Percentiles rank a stretch among this genome's conserved stretches.
phyloP scores from a whole-genome alignment of 257 asterid genomes.

The Ligustrum vulgare region DNA sequence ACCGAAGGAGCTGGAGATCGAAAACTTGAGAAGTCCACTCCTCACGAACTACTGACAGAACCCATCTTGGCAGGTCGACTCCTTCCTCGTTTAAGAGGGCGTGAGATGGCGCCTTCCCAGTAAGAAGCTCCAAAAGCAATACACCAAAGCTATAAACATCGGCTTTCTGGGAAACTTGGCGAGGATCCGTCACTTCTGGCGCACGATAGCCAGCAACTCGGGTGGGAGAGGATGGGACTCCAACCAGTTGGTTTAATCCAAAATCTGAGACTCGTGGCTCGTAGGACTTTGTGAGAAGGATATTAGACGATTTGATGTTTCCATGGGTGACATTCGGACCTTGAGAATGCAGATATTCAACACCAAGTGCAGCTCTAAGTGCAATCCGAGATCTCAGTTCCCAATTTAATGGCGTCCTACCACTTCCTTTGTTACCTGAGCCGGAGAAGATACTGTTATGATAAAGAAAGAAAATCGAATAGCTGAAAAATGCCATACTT shows the following conservation, averaged over 20 bases:
- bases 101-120: conserved; percentile 86
- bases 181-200: conserved; percentile 87
- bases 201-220: conserved; percentile 80
- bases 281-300: conserved; percentile 70
- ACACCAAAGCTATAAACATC: conserved; percentile 82
- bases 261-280: conserved; percentile 73
- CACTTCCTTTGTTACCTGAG: conserved; percentile 81
- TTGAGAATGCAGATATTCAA: conserved; percentile 69
- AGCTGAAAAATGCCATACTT: neutral
- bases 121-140: conserved; percentile 71
- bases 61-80: conserved; percentile 83
- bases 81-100: conserved; percentile 84
- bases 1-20: conserved; percentile 64
- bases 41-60: conserved; percentile 68
- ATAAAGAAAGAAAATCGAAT: conserved; percentile 7
- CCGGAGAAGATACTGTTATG: neutral
- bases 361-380: conserved; percentile 75
- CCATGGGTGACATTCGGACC: conserved; percentile 65
- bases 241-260: conserved; percentile 70
- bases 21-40: conserved; percentile 89
- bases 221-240: conserved; percentile 66
- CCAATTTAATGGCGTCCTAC: conserved; percentile 79
- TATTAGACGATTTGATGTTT: conserved; percentile 76
- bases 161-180: conserved; percentile 69
- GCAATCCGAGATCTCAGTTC: conserved; percentile 64